phyloP scores from a whole-genome alignment of 1,284 basidiomycete species.

The Phaffia rhodozyma region DNA sequence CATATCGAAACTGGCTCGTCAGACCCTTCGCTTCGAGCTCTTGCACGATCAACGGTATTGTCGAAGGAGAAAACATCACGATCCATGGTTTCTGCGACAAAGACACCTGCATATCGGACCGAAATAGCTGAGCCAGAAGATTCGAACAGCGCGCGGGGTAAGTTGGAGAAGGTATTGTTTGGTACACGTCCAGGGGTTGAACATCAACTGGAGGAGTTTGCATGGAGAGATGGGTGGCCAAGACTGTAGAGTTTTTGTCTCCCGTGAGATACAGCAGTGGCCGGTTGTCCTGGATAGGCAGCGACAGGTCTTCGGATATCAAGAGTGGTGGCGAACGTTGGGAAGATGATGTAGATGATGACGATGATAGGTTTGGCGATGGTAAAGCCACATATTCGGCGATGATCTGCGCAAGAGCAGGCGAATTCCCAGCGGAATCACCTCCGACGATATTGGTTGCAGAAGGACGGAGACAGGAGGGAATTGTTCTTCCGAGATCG shows the following conservation, averaged over 20 bases:
- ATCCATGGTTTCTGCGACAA: constrained; percentile 4
- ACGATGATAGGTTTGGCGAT: background rate
- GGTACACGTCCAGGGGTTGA: background rate
- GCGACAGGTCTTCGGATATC: background rate
- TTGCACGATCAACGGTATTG: constrained; percentile 2
- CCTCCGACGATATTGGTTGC: background rate
- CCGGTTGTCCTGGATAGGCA: background rate
- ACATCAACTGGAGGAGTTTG: background rate
- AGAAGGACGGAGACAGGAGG: background rate
- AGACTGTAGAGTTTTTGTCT: constrained; percentile 15
- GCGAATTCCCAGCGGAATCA: constrained; percentile 9
- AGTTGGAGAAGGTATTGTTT: background rate
- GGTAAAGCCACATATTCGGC: background rate
- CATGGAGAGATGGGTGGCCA: background rate
- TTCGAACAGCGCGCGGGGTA: background rate
- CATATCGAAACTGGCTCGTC: background rate
- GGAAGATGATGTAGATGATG: background rate
- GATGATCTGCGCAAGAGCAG: constrained; percentile 12
- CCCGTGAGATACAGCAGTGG: constrained; percentile 16
- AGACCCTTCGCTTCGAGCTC: background rate
- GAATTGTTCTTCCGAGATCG: background rate
- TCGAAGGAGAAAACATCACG: constrained; percentile 11
- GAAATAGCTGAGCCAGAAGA: background rate
- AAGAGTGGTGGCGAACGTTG: background rate
- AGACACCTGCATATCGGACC: background rate